Conservation (phyloP, 306 rosid genomes). For the Rosa chinensis region DNA sequence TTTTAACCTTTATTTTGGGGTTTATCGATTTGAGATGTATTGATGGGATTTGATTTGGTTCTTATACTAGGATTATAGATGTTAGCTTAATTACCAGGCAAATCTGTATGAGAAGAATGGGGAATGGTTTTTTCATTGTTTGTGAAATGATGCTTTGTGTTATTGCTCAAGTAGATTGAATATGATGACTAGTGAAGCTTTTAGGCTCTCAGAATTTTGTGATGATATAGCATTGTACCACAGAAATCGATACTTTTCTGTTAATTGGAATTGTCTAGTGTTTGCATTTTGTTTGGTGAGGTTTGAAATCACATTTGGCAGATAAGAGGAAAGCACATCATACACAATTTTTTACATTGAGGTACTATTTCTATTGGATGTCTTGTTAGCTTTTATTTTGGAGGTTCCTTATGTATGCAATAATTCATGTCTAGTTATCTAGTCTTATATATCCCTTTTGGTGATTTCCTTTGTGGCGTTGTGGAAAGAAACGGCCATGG, state of each 20-base stretch:
- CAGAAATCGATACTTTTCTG: background rate
- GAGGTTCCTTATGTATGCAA: background rate
- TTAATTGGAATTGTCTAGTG: background rate
- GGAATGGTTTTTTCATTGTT: background rate
- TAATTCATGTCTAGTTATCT: background rate
- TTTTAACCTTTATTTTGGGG: background rate
- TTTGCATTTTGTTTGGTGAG: background rate
- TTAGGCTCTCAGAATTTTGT: background rate
- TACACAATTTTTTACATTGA: background rate
- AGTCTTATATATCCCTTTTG: background rate
- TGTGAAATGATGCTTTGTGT: background rate
- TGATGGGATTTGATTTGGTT: background rate
- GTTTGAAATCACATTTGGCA: background rate
- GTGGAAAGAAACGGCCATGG: slow-evolving; percentile 28
- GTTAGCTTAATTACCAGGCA: background rate
- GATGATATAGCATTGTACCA: background rate
- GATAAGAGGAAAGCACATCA: background rate
- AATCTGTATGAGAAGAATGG: background rate
- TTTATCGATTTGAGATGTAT: background rate
- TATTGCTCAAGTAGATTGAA: background rate
- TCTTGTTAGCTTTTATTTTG: background rate
- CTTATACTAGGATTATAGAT: background rate
- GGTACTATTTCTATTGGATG: background rate
- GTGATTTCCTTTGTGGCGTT: background rate
- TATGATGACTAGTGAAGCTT: background rate